phyloP scores from a whole-genome alignment of 2,329 filamentous ascomycete species.

The Rhynchosporium secalis region DNA sequence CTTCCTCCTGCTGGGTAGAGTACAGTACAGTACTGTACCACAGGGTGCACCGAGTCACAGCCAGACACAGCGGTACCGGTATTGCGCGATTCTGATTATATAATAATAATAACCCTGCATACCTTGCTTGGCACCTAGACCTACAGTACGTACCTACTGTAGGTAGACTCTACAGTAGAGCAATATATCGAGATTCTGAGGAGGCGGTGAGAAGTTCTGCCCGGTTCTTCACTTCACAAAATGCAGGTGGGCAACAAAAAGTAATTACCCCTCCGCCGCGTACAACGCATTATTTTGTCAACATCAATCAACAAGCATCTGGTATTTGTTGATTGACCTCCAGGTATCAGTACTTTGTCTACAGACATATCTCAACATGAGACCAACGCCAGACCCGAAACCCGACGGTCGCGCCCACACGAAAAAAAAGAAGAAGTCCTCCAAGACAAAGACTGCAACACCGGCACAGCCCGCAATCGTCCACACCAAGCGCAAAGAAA shows the following conservation, averaged over 20 bases:
- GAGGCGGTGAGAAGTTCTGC: constrained; percentile 6
- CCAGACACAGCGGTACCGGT: background rate
- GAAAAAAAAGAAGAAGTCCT: constrained; percentile 13
- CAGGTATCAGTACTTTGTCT: background rate
- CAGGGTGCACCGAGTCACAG: background rate
- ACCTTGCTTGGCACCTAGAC: background rate
- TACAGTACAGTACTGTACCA: background rate
- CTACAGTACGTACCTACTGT: too few relatives aligned
- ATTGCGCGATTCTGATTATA: constrained; percentile 7
- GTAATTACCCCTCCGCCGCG: constrained; percentile 5
- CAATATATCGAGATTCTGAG: background rate
- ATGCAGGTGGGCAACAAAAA: background rate
- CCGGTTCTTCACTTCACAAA: background rate
- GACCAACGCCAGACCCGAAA: constrained; percentile 7
- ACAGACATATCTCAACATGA: background rate
- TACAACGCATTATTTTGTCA: background rate
- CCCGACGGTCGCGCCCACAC: background rate
- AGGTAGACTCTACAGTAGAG: too few relatives aligned
- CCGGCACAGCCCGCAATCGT: constrained; percentile 20
- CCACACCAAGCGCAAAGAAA: constrained; percentile 36
- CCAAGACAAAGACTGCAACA: background rate
- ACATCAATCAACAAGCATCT: background rate
- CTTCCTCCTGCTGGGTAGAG: background rate
- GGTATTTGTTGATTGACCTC: background rate
- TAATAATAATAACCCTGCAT: background rate